phyloP scores from a whole-genome alignment of 139 green algal species.

The Ettlia oleoabundans region DNA sequence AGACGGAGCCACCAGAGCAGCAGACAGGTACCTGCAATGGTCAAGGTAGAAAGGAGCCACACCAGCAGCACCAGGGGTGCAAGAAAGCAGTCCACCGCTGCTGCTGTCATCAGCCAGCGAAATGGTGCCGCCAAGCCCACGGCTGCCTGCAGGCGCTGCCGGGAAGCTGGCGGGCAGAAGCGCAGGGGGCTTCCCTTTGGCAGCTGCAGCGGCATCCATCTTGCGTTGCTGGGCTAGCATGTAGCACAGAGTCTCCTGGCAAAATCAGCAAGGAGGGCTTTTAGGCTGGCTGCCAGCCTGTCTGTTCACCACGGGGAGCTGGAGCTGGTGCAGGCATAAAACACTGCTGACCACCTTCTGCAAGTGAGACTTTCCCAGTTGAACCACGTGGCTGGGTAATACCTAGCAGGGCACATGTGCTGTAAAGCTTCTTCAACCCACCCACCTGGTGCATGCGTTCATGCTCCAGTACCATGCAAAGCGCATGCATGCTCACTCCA shows the following conservation, averaged over 20 bases:
- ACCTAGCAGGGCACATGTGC: no score
- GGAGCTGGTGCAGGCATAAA: no score
- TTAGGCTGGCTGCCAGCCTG: no score
- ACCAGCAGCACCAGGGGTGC: not conserved
- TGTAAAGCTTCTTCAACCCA: no score
- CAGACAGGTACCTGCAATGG: conserved; percentile 6
- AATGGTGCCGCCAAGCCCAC: no score
- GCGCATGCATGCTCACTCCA: conserved; percentile 19
- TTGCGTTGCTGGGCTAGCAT: conserved; percentile 64
- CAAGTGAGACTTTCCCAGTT: no score
- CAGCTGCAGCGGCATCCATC: not conserved
- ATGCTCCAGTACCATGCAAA: conserved; percentile 56
- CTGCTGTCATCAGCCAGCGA: conserved; percentile 5
- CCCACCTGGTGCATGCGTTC: conserved; percentile 64
- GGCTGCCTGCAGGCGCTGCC: no score
- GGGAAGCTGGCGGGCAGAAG: no score
- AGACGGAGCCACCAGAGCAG: not conserved
- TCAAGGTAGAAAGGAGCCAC: conserved; percentile 13
- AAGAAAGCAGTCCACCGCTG: not conserved
- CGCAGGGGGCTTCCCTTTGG: no score
- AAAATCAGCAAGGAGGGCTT: not conserved
- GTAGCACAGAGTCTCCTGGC: conserved; percentile 67
- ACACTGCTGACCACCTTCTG: no score
- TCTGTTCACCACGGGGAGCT: not conserved
- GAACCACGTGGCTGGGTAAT: no score